Evolutionary conservation across 2,329 filamentous ascomycete species (phyloP).

Genomic region (Kalmusia sp.): DNA sequence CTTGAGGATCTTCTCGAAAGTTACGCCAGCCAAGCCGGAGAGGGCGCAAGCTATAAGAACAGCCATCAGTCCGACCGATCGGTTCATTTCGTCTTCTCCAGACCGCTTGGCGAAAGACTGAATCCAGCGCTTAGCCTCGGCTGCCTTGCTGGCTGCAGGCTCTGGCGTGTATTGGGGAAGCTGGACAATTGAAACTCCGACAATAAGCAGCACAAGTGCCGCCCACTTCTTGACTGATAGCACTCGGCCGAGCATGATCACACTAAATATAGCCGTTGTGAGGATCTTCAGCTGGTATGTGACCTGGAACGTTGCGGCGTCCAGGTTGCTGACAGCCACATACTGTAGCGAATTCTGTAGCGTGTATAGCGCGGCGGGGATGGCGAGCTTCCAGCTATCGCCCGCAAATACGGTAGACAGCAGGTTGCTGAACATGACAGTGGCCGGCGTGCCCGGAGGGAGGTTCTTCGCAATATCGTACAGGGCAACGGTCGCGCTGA

Average conservation of each 20-base stretch:
- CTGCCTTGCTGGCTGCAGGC: constrained; percentile 66
- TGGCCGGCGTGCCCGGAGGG: constrained; percentile 79
- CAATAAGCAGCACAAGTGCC: constrained; percentile 77
- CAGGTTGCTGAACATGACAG: constrained; percentile 80
- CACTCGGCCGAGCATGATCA: constrained; percentile 74
- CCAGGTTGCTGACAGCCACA: constrained; percentile 86
- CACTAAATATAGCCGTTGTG: constrained; percentile 86
- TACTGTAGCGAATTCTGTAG: constrained; percentile 95
- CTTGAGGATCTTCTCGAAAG: constrained; percentile 91
- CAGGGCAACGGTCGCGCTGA: constrained; percentile 85
- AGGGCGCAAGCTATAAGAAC: constrained; percentile 79
- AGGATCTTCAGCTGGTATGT: constrained; percentile 95
- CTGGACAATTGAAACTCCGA: constrained; percentile 86
- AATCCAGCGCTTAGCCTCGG: constrained; percentile 14
- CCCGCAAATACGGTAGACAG: constrained; percentile 82
- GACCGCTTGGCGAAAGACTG: constrained; percentile 66
- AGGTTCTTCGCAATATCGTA: constrained; percentile 83
- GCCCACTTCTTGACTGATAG: constrained; percentile 80
- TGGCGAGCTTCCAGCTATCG: constrained; percentile 93
- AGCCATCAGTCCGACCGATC: constrained; percentile 77
- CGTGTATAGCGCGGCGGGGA: constrained; percentile 88
- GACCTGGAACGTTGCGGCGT: constrained; percentile 91
- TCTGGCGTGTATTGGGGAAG: constrained; percentile 69
- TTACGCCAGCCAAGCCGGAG: constrained; percentile 85
- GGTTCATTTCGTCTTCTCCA: constrained; percentile 75